Evolutionary conservation across 371 early-diverging fungal genomes (phyloP), one percentile per base, ranked within the genome.

Genomic region (Syncephalastrum contaminatum): DNA sequence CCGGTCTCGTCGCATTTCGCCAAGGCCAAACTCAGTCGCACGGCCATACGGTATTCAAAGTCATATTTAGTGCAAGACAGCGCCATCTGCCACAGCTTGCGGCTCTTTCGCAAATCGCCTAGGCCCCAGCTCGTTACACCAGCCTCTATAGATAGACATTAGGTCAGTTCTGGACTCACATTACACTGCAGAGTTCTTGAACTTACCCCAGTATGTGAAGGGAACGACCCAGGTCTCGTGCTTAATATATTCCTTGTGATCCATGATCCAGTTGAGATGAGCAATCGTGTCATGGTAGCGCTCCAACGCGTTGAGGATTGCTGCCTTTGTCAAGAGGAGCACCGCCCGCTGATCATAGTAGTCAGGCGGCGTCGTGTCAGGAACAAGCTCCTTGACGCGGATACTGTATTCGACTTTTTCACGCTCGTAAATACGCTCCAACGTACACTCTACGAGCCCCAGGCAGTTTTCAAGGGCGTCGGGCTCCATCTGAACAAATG

Each of bases 151-250:
- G 22, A 51, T 18, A 20, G 24, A 54, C 40, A 43, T 66, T 54
- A 36, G 67, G 61, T 30, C 10, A 30, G 12, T 30, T 30, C 36
- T 64, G 43, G 13, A 46, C 44, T 21, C 41, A 15, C 27, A 21
- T 36, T 16, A 27, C 42, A 19, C 15, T n/a, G 21, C 22, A 30
- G 15, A 45, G 40, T 46, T 19, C 25, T 19, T 22, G 21, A 15
- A 59, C 39, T 70, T 79, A 70, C 83, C 84, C 83, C 84, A 86
- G 55, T 78, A 83, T n/a, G 84, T 73, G 60, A 86, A 86, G 22
- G 86, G 86, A 3, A 81, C 62, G 14, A 83, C 76, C 83, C 83
- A 86, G 7, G 71, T 78, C 45, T 86, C 84, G 4, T 77, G 65
- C 22, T 66, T 62, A 43, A 82, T 70, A 43, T 62, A 66, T 13